A percentile compares a stretch with the other conserved stretches of the same genome.
These are phyloP conservation scores for Mycena vulgaris DNA, from an alignment of 768 basidiomycete species.

Conservation along the genomic window DNA sequence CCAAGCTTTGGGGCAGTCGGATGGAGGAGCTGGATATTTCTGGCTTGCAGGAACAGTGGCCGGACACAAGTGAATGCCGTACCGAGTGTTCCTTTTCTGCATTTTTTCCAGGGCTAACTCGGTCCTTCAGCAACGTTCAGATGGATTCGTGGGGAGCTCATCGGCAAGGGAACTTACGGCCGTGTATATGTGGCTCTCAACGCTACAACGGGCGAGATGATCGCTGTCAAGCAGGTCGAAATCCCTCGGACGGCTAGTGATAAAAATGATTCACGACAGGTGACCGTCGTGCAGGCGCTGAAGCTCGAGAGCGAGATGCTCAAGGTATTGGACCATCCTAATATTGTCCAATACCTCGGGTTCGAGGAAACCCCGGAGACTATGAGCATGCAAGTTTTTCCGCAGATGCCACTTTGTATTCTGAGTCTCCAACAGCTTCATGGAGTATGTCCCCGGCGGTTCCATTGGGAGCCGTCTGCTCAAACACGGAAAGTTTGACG, in stretches of 20 bases:
- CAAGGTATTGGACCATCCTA: constrained; percentile 96
- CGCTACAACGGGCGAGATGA: constrained; percentile 97
- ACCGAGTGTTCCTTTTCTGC: constrained; percentile 76
- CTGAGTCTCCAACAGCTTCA: constrained; percentile 71
- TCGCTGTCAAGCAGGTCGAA: constrained; percentile 99
- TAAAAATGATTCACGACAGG: constrained; percentile 88
- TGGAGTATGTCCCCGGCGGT: constrained; percentile 99
- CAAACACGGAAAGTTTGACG: constrained; percentile 93
- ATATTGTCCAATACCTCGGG: constrained; percentile 98
- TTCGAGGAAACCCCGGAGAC: constrained; percentile 91
- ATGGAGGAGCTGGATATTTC: constrained; percentile 93
- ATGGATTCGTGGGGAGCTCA: constrained; percentile 98
- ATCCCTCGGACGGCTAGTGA: constrained; percentile 94
- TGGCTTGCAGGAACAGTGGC: constrained; percentile 73
- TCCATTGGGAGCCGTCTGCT: constrained; percentile 92
- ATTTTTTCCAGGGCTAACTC: constrained; percentile 14
- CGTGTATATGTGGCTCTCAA: constrained; percentile 97
- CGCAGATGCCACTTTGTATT: constrained; percentile 2
- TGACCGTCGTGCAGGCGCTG: constrained; percentile 89
- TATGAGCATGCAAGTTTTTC: constrained; percentile 86
- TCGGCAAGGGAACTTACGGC: constrained; percentile 97
- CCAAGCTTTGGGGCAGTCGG: constrained; percentile 95
- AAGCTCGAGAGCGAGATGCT: constrained; percentile 97
- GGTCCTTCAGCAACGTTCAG: constrained; percentile 84
- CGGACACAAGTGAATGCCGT: constrained; percentile 65